A percentile compares a stretch with the other conserved stretches of the same genome.
Evolutionary conservation across 306 rosid species (phyloP).

Genomic region (Prunus mongolica): DNA sequence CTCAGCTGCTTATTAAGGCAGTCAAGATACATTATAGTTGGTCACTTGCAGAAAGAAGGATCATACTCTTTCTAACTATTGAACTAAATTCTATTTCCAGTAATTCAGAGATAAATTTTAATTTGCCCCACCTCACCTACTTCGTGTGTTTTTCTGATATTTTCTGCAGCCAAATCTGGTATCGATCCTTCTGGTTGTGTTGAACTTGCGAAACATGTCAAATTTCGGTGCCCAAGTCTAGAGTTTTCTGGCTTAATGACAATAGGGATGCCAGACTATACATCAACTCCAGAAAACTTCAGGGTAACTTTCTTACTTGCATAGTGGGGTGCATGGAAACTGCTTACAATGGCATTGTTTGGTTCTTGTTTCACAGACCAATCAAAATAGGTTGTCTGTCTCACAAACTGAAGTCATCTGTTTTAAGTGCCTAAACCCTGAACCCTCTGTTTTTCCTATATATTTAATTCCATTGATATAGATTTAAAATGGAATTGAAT

Average conservation of each 20-base stretch:
- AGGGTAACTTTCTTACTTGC: slow-evolving; percentile 25
- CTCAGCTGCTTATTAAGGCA: neutral
- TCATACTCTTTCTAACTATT: neutral
- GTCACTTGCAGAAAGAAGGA: slow-evolving; percentile 1
- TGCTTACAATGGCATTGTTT: slow-evolving; percentile 1
- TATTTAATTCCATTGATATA: neutral
- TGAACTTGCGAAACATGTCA: slow-evolving; percentile 43
- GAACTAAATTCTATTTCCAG: neutral
- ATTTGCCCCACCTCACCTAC: neutral
- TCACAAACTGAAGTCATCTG: neutral
- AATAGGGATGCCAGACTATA: slow-evolving; percentile 55
- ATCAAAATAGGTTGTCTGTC: neutral
- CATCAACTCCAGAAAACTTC: slow-evolving; percentile 48
- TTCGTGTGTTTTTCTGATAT: neutral
- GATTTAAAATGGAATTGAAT: neutral
- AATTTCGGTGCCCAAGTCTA: slow-evolving; percentile 43
- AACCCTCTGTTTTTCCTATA: neutral
- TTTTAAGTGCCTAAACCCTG: neutral
- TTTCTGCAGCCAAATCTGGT: slow-evolving; percentile 50
- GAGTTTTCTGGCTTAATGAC: slow-evolving; percentile 54
- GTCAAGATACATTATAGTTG: neutral
- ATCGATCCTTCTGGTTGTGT: slow-evolving; percentile 39
- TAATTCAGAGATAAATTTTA: neutral
- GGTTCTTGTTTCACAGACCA: slow-evolving; percentile 8
- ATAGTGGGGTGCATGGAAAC: neutral